Evolutionary conservation across 306 rosid species (phyloP).

Genomic region (Phaseolus lunatus): DNA sequence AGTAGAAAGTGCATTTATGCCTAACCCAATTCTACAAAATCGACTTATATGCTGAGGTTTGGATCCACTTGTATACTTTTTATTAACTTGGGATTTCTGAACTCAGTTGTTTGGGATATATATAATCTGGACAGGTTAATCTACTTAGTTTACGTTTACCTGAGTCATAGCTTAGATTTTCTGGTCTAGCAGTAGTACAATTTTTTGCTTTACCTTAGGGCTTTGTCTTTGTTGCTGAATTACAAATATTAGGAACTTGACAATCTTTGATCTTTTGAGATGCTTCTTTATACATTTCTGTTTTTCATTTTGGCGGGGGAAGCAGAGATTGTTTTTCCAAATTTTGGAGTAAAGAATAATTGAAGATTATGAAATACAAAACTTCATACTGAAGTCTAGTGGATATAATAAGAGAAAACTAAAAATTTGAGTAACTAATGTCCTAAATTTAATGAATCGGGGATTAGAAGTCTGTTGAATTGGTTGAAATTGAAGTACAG

Average conservation of each 20-base stretch:
- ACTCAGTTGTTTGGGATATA: not conserved
- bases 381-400: not conserved
- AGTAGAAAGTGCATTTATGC: no score
- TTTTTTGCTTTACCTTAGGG: not conserved
- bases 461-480: conserved; percentile 19
- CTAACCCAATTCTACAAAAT: no score
- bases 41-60: no score
- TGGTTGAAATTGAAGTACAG: conserved; percentile 27
- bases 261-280: not conserved
- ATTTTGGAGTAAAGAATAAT: not conserved
- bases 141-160: not conserved
- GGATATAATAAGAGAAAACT: conserved; percentile 18
- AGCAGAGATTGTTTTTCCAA: not conserved
- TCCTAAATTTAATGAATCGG: conserved; percentile 4
- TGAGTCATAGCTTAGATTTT: not conserved
- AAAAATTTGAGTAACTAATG: conserved; percentile 8
- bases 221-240: not conserved
- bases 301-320: not conserved
- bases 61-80: no score
- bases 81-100: not conserved
- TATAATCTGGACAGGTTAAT: conserved; percentile 1
- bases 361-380: not conserved
- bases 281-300: not conserved
- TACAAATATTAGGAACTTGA: conserved; percentile 4
- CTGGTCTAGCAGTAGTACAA: not conserved